Conservation (phyloP, 1,139 yeast species). For the Spencermartinsiella ligniputridi region DNA sequence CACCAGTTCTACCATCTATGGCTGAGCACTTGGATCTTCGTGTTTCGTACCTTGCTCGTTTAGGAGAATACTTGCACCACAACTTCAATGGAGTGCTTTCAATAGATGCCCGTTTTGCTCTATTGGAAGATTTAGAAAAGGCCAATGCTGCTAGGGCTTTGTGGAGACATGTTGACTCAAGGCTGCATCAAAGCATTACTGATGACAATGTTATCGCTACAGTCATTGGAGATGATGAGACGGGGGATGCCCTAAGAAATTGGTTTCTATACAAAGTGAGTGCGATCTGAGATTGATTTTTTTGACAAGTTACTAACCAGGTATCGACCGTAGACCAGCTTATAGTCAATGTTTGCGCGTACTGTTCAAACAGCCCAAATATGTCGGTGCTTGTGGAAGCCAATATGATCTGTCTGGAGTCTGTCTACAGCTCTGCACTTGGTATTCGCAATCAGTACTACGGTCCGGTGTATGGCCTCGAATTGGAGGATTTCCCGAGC, state of each 20-base stretch:
- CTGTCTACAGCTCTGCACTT: slow-evolving; percentile 28
- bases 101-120: slow-evolving; percentile 31
- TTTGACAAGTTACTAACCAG: neutral
- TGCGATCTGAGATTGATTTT: neutral
- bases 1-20: slow-evolving; percentile 42
- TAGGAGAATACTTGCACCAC: slow-evolving; percentile 43
- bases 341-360: slow-evolving; percentile 5
- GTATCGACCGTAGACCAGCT: slow-evolving; percentile 4
- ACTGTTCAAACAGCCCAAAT: slow-evolving; percentile 4
- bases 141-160: slow-evolving; percentile 50
- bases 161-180: slow-evolving; percentile 37
- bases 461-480: slow-evolving; percentile 20
- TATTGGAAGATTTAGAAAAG: slow-evolving; percentile 54
- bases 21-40: slow-evolving; percentile 44
- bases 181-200: slow-evolving; percentile 8
- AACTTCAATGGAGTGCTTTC: slow-evolving; percentile 45
- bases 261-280: slow-evolving; percentile 26
- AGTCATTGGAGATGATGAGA: slow-evolving; percentile 9
- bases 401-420: slow-evolving; percentile 27
- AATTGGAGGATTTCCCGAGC: slow-evolving; percentile 14
- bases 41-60: slow-evolving; percentile 37
- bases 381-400: slow-evolving; percentile 24
- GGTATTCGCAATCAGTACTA: slow-evolving; percentile 20
- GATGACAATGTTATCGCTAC: slow-evolving; percentile 13
- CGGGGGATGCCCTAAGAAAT: slow-evolving; percentile 22